Evolutionary conservation across 352 stramenopile genomes (phyloP).

Genomic region (Globisporangium spiculum): DNA sequence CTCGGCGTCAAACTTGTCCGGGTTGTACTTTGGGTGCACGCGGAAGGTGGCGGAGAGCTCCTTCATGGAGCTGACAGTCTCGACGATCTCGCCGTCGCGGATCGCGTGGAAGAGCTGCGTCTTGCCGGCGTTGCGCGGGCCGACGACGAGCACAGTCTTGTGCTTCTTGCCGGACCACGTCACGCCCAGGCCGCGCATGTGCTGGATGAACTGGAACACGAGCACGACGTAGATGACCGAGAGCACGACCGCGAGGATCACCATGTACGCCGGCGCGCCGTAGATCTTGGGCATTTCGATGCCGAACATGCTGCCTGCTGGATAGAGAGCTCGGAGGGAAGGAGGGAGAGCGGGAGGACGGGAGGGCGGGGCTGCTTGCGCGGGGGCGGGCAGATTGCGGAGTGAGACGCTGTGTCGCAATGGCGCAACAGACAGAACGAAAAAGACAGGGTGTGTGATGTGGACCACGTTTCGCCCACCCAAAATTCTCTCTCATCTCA

Average conservation of each 20-base stretch:
- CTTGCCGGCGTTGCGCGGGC: conserved; percentile 69
- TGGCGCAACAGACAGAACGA: neutral
- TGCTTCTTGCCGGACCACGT: conserved; percentile 72
- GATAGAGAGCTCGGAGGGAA: neutral
- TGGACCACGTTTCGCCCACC: no score
- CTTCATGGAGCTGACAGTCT: conserved; percentile 87
- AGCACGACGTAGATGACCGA: conserved; percentile 53
- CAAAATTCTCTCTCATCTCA: no score
- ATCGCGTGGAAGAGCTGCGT: conserved; percentile 82
- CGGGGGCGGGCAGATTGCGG: neutral
- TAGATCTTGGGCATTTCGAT: conserved; percentile 44
- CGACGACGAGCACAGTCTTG: conserved; percentile 67
- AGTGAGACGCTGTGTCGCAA: neutral
- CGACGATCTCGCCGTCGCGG: conserved; percentile 54
- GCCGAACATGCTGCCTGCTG: neutral
- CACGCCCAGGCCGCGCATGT: conserved; percentile 64
- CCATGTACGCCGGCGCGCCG: conserved; percentile 53
- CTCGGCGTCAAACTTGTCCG: conserved; percentile 64
- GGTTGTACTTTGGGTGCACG: conserved; percentile 66
- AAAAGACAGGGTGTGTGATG: no score
- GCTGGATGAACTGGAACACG: conserved; percentile 53
- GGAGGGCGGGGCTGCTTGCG: neutral
- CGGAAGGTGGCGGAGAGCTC: conserved; percentile 64
- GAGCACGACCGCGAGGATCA: conserved; percentile 44
- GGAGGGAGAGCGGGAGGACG: neutral